Percentiles rank a stretch among this genome's conserved stretches.
phyloP scores from a whole-genome alignment of 345 rosid genomes.

The Citrus inodora region DNA sequence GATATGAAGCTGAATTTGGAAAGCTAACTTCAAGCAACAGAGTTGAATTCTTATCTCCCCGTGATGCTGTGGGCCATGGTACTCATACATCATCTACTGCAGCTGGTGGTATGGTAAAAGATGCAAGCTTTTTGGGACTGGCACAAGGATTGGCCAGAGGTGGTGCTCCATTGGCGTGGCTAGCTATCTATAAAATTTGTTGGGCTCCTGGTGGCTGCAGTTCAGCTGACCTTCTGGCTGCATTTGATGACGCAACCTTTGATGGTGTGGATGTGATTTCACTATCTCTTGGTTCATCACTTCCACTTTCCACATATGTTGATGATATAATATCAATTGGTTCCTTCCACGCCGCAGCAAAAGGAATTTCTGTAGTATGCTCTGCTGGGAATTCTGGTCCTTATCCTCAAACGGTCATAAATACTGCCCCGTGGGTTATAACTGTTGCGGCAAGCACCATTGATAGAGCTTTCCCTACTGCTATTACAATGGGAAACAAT shows the following conservation, averaged over 20 bases:
- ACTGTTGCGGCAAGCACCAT: conserved; percentile 39
- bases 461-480: conserved; percentile 34
- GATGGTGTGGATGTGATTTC: conserved; percentile 48
- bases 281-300: conserved; percentile 33
- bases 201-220: conserved; percentile 39
- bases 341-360: conserved; percentile 37
- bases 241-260: conserved; percentile 40
- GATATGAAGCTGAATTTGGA: conserved; percentile 49
- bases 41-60: conserved; percentile 38
- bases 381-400: conserved; percentile 38
- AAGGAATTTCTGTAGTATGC: conserved; percentile 30
- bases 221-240: conserved; percentile 42
- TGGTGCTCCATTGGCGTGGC: conserved; percentile 36
- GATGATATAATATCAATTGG: conserved; percentile 29
- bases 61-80: conserved; percentile 40
- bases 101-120: conserved; percentile 27
- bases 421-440: conserved; percentile 36
- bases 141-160: conserved; percentile 42
- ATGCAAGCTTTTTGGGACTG: conserved; percentile 35
- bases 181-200: conserved; percentile 47
- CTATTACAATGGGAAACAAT: conserved; percentile 23
- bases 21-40: not conserved
- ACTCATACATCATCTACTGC: conserved; percentile 43
- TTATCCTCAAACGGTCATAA: conserved; percentile 18
- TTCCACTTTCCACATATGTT: conserved; percentile 24